Evolutionary conservation across 257 asterid species (phyloP).

Genomic region (Nicotiana noctiflora): DNA sequence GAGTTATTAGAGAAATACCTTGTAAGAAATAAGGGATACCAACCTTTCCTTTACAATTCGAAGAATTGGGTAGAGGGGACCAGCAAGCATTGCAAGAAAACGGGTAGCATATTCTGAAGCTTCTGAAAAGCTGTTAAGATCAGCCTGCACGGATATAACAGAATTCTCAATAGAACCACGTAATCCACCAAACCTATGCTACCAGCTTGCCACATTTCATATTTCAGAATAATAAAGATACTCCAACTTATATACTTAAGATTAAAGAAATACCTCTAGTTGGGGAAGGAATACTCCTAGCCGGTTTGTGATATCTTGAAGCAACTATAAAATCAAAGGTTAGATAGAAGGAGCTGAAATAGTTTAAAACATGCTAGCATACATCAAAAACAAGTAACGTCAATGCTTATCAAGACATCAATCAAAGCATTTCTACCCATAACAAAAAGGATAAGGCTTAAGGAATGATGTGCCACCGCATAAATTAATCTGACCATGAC

Average conservation of each 20-base stretch:
- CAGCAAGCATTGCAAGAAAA: slow-evolving; percentile 90
- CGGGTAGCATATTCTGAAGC: slow-evolving; percentile 73
- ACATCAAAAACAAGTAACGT: background rate
- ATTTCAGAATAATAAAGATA: slow-evolving; percentile 8
- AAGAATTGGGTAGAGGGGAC: slow-evolving; percentile 90
- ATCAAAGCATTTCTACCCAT: background rate
- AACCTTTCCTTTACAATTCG: slow-evolving; percentile 81
- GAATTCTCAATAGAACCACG: slow-evolving; percentile 10
- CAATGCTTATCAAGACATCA: background rate
- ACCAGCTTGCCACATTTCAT: background rate
- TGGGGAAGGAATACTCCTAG: slow-evolving; percentile 88
- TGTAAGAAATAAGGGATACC: slow-evolving; percentile 21
- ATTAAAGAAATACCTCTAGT: slow-evolving; percentile 58
- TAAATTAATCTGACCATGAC: background rate
- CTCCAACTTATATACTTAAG: slow-evolving; percentile 10
- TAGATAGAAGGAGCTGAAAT: slow-evolving; percentile 25
- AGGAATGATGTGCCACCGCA: background rate
- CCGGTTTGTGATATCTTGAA: slow-evolving; percentile 74
- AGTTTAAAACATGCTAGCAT: background rate
- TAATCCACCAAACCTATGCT: background rate
- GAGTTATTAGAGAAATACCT: background rate
- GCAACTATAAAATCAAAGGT: slow-evolving; percentile 60
- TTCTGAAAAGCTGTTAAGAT: slow-evolving; percentile 75
- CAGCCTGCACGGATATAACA: slow-evolving; percentile 53
- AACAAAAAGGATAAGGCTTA: background rate